Percentiles rank a stretch among this genome's conserved stretches.
Evolutionary conservation across 768 basidiomycete genomes (phyloP).

Genomic region (Daedaleopsis sinensis): DNA sequence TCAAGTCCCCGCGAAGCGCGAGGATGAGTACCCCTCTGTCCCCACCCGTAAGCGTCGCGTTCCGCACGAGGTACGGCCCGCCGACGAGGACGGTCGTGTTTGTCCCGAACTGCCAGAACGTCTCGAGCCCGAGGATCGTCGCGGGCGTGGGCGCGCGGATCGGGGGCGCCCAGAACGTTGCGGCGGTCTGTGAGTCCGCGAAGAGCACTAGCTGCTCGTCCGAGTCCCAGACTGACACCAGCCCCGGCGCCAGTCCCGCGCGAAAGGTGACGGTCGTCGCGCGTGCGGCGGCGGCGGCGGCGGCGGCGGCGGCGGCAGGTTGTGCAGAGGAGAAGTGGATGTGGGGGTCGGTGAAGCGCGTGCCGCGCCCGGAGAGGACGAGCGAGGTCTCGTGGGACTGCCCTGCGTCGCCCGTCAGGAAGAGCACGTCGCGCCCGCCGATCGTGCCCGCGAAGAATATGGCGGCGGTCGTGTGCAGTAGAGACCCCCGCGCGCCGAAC

Average conservation of each 20-base stretch:
- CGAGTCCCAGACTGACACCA: constrained; percentile 69
- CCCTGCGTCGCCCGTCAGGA: constrained; percentile 38
- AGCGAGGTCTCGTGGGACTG: constrained; percentile 39
- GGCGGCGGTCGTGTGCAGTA: constrained; percentile 72
- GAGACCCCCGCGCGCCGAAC: constrained; percentile 57
- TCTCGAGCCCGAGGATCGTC: constrained; percentile 34
- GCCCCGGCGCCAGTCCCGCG: constrained; percentile 49
- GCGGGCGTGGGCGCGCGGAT: constrained; percentile 40
- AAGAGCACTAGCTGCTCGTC: constrained; percentile 68
- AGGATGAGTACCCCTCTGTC: constrained; percentile 35
- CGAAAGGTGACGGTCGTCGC: constrained; percentile 58
- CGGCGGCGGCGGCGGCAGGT: constrained; percentile 5
- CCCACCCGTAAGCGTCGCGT: constrained; percentile 33
- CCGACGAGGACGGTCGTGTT: constrained; percentile 63
- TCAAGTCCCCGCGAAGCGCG: constrained; percentile 69
- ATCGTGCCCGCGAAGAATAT: constrained; percentile 64
- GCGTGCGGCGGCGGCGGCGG: constrained; percentile 16
- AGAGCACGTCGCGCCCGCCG: constrained; percentile 42
- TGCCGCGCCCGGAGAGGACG: constrained; percentile 16
- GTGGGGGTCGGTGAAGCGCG: constrained; percentile 16
- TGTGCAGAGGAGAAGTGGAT: constrained; percentile 30
- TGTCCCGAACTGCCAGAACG: constrained; percentile 75
- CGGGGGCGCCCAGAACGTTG: constrained; percentile 77
- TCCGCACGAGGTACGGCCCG: constrained; percentile 50
- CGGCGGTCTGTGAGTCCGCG: constrained; percentile 66